These are phyloP conservation scores for Polygonum maritimum DNA, from an alignment of 148 eudicot genomes.

Conservation along the genomic window DNA sequence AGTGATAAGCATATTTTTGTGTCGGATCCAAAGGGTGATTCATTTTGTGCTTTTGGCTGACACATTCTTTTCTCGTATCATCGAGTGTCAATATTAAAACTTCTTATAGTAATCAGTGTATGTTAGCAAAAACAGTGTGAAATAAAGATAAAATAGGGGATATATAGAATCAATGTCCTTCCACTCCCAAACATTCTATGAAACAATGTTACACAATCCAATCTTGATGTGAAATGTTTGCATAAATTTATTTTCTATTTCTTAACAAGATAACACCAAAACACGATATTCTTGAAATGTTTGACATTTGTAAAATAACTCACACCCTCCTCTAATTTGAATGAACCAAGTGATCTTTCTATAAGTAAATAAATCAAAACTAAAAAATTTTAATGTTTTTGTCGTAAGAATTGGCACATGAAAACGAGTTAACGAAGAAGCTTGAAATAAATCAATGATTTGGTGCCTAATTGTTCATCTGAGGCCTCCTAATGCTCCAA, in stretches of 20 bases:
- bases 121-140: no score
- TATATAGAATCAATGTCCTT: no score
- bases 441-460: background rate
- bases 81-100: no score
- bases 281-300: background rate
- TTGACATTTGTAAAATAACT: background rate
- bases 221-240: no score
- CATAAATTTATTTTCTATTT: background rate
- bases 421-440: background rate
- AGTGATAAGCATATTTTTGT: no score
- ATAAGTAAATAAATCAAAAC: background rate
- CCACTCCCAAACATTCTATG: background rate
- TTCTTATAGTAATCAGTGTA: no score
- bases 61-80: no score
- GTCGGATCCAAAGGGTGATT: no score
- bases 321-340: background rate
- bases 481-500: constrained; percentile 59
- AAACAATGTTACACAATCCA: background rate
- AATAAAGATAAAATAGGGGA: no score
- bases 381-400: background rate
- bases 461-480: constrained; percentile 23
- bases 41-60: no score
- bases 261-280: background rate
- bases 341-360: background rate
- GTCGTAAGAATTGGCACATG: background rate